These are phyloP conservation scores for Pseudozyma hubeiensis DNA, from an alignment of 1,284 basidiomycete genomes.

Conservation along the genomic window DNA sequence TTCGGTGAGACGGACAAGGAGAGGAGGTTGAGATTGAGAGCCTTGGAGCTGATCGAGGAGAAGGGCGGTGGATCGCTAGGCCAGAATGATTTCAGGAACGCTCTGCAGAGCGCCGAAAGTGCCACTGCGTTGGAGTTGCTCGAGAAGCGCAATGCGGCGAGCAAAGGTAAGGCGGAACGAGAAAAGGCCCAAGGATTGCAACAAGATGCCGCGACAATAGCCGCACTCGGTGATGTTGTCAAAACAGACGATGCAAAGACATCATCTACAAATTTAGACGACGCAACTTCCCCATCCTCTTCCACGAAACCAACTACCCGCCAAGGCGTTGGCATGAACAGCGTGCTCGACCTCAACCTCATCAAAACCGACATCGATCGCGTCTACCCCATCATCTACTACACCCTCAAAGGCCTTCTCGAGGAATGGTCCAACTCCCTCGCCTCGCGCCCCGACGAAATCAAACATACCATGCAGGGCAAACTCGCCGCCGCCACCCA, in stretches of 20 bases:
- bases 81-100: conserved; percentile 87
- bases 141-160: conserved; percentile 70
- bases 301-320: conserved; percentile 10
- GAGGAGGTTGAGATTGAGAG: conserved; percentile 85
- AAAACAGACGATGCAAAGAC: not conserved
- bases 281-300: not conserved
- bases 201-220: conserved; percentile 1
- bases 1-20: conserved; percentile 97
- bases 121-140: conserved; percentile 75
- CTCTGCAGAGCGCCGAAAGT: conserved; percentile 83
- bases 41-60: conserved; percentile 85
- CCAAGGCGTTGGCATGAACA: conserved; percentile 65
- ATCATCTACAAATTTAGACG: not conserved
- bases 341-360: conserved; percentile 73
- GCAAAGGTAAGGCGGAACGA: conserved; percentile 50
- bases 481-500: conserved; percentile 94
- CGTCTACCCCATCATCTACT: conserved; percentile 96
- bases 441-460: conserved; percentile 81
- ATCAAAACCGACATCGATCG: conserved; percentile 94
- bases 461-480: conserved; percentile 89
- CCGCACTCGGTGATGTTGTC: conserved; percentile 4
- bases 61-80: conserved; percentile 48
- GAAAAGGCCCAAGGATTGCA: conserved; percentile 18
- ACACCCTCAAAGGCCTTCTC: conserved; percentile 86
- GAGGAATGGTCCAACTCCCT: conserved; percentile 97